Percentiles rank a stretch among this genome's conserved stretches.
Conservation (phyloP, 2,329 filamentous ascomycete genomes). For the Ophiocordyceps australis region DNA sequence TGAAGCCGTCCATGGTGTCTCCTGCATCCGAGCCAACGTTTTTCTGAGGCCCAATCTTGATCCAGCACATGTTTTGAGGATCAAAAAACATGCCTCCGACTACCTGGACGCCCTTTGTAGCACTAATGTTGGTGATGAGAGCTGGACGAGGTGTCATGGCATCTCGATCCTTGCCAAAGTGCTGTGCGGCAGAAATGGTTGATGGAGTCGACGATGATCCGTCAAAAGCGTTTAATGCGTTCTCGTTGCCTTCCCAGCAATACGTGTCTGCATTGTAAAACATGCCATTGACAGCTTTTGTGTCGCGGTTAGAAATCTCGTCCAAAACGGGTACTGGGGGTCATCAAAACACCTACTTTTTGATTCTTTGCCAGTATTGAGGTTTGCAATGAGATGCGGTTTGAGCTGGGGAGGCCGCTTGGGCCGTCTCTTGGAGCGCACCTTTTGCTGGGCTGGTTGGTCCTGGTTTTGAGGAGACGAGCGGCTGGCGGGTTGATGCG, state of each 20-base stretch:
- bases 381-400: constrained; percentile 77
- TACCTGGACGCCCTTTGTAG: constrained; percentile 74
- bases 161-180: constrained; percentile 35
- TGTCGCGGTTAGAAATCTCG: constrained; percentile 13
- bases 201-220: constrained; percentile 32
- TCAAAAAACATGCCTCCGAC: constrained; percentile 99
- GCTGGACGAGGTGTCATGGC: constrained; percentile 47
- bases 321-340: no score
- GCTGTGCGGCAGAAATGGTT: constrained; percentile 16
- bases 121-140: constrained; percentile 78
- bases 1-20: constrained; percentile 44
- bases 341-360: constrained; percentile 79
- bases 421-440: constrained; percentile 36
- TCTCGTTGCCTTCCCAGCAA: constrained; percentile 94
- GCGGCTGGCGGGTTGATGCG: no score
- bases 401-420: constrained; percentile 48
- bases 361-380: constrained; percentile 54
- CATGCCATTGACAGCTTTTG: constrained; percentile 77
- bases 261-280: constrained; percentile 77
- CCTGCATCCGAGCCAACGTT: constrained; percentile 27
- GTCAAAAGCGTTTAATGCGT: constrained; percentile 67
- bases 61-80: constrained; percentile 92
- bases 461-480: no score
- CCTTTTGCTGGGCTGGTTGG: constrained; percentile 20
- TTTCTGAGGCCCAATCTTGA: constrained; percentile 49